phyloP scores from a whole-genome alignment of 1,284 basidiomycete genomes.

The Chiua sp. region DNA sequence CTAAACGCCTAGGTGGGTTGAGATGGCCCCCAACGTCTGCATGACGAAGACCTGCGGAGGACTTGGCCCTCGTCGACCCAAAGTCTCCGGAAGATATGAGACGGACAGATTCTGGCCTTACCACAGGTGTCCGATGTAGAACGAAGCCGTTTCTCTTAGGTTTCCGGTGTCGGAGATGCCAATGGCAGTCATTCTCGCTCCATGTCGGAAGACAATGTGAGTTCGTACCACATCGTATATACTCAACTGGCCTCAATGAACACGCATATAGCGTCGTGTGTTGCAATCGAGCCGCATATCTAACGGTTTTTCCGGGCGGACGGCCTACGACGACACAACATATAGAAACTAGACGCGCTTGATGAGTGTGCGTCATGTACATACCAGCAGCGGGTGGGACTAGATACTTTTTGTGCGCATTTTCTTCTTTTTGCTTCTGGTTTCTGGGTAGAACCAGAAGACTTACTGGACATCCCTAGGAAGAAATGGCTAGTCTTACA shows the following conservation, averaged over 20 bases:
- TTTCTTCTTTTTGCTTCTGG: conserved; percentile 7
- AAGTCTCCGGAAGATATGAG: conserved; percentile 53
- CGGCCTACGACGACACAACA: conserved; percentile 85
- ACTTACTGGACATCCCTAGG: conserved; percentile 42
- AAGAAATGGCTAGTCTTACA: conserved; percentile 58
- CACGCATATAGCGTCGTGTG: conserved; percentile 60
- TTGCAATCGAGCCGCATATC: conserved; percentile 79
- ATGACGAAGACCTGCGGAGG: conserved; percentile 48
- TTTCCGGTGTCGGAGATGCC: conserved; percentile 78
- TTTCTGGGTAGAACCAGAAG: not conserved
- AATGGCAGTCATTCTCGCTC: conserved; percentile 69
- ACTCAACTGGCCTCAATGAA: not conserved
- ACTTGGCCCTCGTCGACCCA: conserved; percentile 86
- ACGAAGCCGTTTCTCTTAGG: conserved; percentile 74
- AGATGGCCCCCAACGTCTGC: not conserved
- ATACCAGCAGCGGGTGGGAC: conserved; percentile 64
- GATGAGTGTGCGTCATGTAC: too few relatives aligned
- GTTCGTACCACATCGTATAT: conserved; percentile 19
- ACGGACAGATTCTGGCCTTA: conserved; percentile 75
- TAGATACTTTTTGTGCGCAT: conserved; percentile 51
- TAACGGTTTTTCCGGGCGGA: conserved; percentile 91
- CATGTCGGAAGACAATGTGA: conserved; percentile 67
- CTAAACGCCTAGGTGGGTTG: conserved; percentile 88
- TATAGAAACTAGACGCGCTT: conserved; percentile 87
- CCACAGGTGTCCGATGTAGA: conserved; percentile 91